Evolutionary conservation across 2,329 filamentous ascomycete genomes (phyloP).

Genomic region (Emergomyces pasteurianus): DNA sequence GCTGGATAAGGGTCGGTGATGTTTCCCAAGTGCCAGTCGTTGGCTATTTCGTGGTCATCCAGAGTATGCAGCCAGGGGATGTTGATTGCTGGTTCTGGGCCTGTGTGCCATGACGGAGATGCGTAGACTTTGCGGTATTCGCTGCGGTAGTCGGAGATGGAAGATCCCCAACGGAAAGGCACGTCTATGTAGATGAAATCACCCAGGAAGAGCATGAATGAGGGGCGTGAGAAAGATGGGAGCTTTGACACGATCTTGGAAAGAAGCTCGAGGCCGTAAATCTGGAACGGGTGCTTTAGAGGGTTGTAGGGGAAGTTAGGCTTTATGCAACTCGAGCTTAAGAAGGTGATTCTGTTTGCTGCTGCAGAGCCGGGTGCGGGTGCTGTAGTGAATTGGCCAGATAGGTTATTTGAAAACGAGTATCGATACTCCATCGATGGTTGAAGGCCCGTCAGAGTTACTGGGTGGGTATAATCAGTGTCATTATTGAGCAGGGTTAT

Average conservation of each 20-base stretch:
- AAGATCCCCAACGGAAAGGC: constrained; percentile 62
- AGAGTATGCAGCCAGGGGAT: constrained; percentile 97
- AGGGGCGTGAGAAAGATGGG: constrained; percentile 38
- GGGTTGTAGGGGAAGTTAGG: constrained; percentile 82
- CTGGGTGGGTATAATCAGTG: constrained; percentile 68
- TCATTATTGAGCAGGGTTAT: constrained; percentile 56
- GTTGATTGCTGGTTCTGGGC: constrained; percentile 45
- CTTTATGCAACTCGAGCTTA: constrained; percentile 88
- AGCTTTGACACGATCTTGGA: constrained; percentile 60
- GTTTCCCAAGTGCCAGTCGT: constrained; percentile 74
- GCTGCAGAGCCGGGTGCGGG: constrained; percentile 54
- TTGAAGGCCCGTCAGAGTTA: constrained; percentile 55
- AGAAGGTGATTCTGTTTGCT: constrained; percentile 69
- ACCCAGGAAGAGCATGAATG: constrained; percentile 50
- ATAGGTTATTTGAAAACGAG: constrained; percentile 73
- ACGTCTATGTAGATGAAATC: constrained; percentile 56
- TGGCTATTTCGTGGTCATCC: constrained; percentile 92
- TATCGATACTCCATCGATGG: constrained; percentile 72
- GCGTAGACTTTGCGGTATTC: constrained; percentile 95
- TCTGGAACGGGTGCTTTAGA: constrained; percentile 66
- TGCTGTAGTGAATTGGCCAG: constrained; percentile 67
- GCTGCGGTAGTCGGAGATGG: constrained; percentile 65
- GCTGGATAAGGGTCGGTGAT: constrained; percentile 66
- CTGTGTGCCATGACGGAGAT: constrained; percentile 68
- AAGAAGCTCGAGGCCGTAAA: constrained; percentile 68